These are phyloP conservation scores for Crassisporium funariophilum DNA, from an alignment of 768 basidiomycete genomes.

Conservation along the genomic window DNA sequence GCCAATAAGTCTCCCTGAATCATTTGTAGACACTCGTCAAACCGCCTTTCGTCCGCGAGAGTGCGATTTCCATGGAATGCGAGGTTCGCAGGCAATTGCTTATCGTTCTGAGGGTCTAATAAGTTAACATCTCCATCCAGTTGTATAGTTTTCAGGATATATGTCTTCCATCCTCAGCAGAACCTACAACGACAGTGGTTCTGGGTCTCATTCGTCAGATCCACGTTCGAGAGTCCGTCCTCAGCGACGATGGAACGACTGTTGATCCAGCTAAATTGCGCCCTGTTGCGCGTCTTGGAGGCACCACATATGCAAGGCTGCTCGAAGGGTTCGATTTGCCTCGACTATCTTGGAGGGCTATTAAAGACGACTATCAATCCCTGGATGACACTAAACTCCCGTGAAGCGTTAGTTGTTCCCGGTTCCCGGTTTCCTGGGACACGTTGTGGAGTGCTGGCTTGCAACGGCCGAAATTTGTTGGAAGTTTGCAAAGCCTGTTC, in stretches of 20 bases:
- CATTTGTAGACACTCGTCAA: constrained; percentile 45
- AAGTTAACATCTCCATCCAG: constrained; percentile 29
- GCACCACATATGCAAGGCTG: constrained; percentile 49
- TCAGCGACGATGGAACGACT: constrained; percentile 39
- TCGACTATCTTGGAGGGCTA: constrained; percentile 38
- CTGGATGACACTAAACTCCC: constrained; percentile 15
- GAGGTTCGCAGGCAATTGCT: constrained; percentile 40
- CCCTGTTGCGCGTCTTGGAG: constrained; percentile 57
- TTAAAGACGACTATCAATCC: constrained; percentile 27
- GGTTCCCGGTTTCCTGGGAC: too few relatives aligned
- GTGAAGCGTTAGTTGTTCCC: too few relatives aligned
- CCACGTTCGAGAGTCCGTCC: constrained; percentile 52
- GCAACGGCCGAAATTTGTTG: too few relatives aligned
- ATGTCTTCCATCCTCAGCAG: constrained; percentile 34
- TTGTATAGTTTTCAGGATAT: constrained; percentile 55
- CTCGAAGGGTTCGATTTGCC: constrained; percentile 53
- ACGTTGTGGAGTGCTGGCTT: too few relatives aligned
- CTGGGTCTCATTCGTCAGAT: constrained; percentile 56
- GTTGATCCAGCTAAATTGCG: constrained; percentile 52
- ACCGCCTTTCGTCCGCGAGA: constrained; percentile 57
- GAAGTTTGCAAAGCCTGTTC: too few relatives aligned
- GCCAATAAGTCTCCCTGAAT: constrained; percentile 6
- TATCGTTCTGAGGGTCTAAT: constrained; percentile 8
- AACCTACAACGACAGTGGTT: constrained; percentile 45
- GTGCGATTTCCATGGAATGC: constrained; percentile 63